A percentile compares a stretch with the other conserved stretches of the same genome.
Conservation (phyloP, 768 basidiomycete species). For the Amanita brunnescens region DNA sequence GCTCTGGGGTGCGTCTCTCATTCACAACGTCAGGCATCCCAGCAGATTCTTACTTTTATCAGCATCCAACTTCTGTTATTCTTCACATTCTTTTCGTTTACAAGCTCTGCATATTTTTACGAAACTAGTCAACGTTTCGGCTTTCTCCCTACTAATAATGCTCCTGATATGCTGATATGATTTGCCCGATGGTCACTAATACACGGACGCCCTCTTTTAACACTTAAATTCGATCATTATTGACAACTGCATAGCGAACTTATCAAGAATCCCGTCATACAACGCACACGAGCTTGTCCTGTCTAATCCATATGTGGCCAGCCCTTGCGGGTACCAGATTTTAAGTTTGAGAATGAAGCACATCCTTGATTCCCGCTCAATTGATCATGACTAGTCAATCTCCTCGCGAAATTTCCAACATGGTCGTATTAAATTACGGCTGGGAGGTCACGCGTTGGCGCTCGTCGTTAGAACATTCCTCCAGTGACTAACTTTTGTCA, state of each 20-base stretch:
- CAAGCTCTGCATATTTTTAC: conserved; percentile 50
- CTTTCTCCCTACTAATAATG: neutral
- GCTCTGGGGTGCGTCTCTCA: too few relatives aligned
- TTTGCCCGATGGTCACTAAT: conserved; percentile 42
- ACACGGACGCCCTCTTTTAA: conserved; percentile 51
- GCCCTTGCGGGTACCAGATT: too few relatives aligned
- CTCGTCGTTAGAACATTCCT: too few relatives aligned
- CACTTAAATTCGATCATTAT: conserved; percentile 38
- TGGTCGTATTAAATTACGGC: too few relatives aligned
- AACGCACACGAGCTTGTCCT: conserved; percentile 32
- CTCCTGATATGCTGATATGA: too few relatives aligned
- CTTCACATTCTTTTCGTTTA: conserved; percentile 46
- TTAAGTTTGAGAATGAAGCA: too few relatives aligned
- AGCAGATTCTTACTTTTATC: conserved; percentile 18
- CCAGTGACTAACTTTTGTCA: too few relatives aligned
- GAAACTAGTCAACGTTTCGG: conserved; percentile 39
- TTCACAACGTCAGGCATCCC: too few relatives aligned
- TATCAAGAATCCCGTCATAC: conserved; percentile 27
- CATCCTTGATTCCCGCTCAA: too few relatives aligned
- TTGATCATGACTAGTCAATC: too few relatives aligned
- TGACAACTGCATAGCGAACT: conserved; percentile 8
- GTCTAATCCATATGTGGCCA: conserved; percentile 14
- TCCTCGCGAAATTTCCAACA: too few relatives aligned
- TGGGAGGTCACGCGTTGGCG: too few relatives aligned
- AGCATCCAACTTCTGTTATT: conserved; percentile 63